phyloP scores from a whole-genome alignment of 495 filamentous ascomycete species.

The Schizothecium vesticola region DNA sequence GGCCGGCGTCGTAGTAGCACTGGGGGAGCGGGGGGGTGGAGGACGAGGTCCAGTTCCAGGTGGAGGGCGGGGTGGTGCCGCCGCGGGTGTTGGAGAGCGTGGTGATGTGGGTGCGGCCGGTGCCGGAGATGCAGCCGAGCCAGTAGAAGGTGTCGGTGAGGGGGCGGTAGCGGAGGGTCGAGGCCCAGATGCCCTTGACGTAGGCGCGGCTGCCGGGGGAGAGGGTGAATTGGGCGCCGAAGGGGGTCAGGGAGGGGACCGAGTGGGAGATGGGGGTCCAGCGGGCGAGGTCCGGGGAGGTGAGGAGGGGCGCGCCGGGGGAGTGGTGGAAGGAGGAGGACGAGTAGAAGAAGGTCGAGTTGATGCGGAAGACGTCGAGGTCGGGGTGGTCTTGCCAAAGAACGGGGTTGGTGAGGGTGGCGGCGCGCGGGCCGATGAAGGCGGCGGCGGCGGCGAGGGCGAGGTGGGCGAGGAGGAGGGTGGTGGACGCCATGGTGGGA shows the following conservation, averaged over 20 bases:
- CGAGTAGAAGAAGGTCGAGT: constrained; percentile 48
- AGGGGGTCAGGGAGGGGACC: constrained; percentile 44
- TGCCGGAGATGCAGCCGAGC: constrained; percentile 49
- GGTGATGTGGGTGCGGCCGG: constrained; percentile 42
- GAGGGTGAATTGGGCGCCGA: constrained; percentile 45
- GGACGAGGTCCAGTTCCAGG: constrained; percentile 31
- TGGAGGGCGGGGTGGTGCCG: not conserved
- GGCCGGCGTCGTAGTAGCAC: constrained; percentile 57
- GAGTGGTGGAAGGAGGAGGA: constrained; percentile 54
- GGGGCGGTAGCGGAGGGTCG: constrained; percentile 44
- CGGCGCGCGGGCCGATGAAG: constrained; percentile 5
- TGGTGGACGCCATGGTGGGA: not conserved
- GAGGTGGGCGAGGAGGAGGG: not conserved
- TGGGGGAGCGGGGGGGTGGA: constrained; percentile 24
- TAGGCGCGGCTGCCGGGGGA: constrained; percentile 37
- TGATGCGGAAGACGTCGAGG: constrained; percentile 40
- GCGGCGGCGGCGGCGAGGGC: not conserved
- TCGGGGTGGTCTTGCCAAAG: constrained; percentile 31
- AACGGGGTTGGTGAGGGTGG: constrained; percentile 38
- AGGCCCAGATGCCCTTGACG: constrained; percentile 52
- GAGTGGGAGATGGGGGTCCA: constrained; percentile 53
- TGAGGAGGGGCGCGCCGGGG: constrained; percentile 54
- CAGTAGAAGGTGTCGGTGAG: constrained; percentile 49
- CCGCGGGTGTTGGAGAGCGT: constrained; percentile 34
- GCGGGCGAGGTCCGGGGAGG: constrained; percentile 51